phyloP scores from a whole-genome alignment of 257 asterid genomes.

The Anisodus acutangulus region DNA sequence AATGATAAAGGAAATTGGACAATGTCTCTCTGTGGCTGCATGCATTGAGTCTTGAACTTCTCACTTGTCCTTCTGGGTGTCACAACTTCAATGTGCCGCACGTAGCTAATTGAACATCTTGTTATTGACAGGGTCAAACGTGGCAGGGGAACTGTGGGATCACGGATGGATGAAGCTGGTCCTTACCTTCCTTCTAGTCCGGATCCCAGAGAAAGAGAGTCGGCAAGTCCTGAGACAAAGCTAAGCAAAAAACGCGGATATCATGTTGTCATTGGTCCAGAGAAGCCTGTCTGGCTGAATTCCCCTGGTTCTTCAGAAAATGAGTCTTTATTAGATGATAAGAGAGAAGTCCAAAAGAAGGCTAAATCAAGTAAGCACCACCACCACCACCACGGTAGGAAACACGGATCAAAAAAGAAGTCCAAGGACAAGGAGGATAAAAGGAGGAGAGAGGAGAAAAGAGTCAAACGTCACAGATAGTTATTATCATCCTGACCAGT shows the following conservation, averaged over 20 bases:
- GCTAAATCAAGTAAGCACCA: conserved; percentile 43
- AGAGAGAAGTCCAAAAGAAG: conserved; percentile 40
- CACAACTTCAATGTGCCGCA: conserved; percentile 15
- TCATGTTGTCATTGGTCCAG: conserved; percentile 62
- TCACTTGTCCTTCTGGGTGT: not conserved
- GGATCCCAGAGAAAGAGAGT: conserved; percentile 38
- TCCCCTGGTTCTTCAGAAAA: conserved; percentile 57
- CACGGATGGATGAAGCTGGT: conserved; percentile 96
- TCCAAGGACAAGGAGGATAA: conserved; percentile 49
- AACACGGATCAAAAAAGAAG: conserved; percentile 67
- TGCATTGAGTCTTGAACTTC: not conserved
- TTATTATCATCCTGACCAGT: not conserved
- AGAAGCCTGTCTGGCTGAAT: conserved; percentile 53
- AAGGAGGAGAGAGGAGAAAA: conserved; percentile 55
- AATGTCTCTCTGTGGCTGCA: not conserved
- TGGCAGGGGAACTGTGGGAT: conserved; percentile 94
- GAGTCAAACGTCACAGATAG: conserved; percentile 46
- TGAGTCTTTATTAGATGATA: conserved; percentile 41
- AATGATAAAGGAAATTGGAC: not conserved
- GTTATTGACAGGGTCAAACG: conserved; percentile 66
- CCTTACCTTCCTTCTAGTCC: conserved; percentile 68
- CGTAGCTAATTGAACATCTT: not conserved
- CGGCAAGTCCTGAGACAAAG: conserved; percentile 38
- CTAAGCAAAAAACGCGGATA: conserved; percentile 34
- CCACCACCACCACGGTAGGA: conserved; percentile 42